Percentiles rank a stretch among this genome's conserved stretches.
These are phyloP conservation scores for Fusarium zealandicum DNA, from an alignment of 2,329 filamentous ascomycete species.

Conservation along the genomic window DNA sequence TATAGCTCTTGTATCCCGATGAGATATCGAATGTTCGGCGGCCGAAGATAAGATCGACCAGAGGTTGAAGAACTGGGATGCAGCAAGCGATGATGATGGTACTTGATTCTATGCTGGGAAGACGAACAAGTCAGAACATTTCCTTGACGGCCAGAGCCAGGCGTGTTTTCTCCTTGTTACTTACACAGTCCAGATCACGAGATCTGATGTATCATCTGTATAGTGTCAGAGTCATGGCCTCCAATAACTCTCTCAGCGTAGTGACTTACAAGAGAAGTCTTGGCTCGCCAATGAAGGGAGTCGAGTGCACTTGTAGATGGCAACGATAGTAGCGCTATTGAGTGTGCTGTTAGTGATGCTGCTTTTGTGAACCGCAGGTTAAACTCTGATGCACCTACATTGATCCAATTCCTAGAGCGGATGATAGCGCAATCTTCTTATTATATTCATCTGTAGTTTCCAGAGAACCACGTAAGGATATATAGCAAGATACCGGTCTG, in stretches of 20 bases:
- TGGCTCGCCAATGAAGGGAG: constrained; percentile 40
- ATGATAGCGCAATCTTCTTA: constrained; percentile 51
- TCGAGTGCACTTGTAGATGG: constrained; percentile 48
- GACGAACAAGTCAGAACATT: neutral
- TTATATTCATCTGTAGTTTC: constrained; percentile 47
- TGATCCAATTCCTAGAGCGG: constrained; percentile 50
- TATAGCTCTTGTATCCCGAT: constrained; percentile 23
- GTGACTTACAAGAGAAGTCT: constrained; percentile 36
- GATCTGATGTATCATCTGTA: constrained; percentile 47
- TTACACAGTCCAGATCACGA: constrained; percentile 56
- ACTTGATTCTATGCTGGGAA: constrained; percentile 43
- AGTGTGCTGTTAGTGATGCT: neutral
- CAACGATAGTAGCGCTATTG: constrained; percentile 36
- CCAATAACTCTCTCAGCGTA: accelerated
- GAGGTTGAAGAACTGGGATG: constrained; percentile 46
- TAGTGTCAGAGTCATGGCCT: neutral
- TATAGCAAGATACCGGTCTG: constrained; percentile 53
- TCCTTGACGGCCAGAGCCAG: too few species aligned
- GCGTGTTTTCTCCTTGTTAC: neutral
- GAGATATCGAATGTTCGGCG: constrained; percentile 28
- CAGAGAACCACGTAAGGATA: constrained; percentile 50
- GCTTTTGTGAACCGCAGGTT: neutral
- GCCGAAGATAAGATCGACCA: constrained; percentile 40
- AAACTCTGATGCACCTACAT: constrained; percentile 38
- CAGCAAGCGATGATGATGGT: constrained; percentile 48